Percentiles rank a stretch among this genome's conserved stretches.
Conservation (phyloP, 176 grass and related monocot genomes). For the Phoenix dactylifera region DNA sequence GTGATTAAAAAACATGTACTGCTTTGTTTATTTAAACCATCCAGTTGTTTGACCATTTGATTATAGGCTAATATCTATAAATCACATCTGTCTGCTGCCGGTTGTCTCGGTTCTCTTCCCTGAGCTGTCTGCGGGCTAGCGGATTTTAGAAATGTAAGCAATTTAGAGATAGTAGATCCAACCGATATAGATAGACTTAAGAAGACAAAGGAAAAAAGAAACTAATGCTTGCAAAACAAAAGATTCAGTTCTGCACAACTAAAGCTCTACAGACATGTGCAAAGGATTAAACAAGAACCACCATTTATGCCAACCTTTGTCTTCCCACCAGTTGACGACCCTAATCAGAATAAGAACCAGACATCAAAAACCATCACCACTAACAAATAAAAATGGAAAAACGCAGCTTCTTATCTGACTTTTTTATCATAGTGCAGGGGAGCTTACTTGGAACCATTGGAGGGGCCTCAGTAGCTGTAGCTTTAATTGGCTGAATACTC, state of each 20-base stretch:
- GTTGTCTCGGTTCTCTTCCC: too few relatives aligned
- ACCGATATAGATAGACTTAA: too few relatives aligned
- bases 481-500: conserved; percentile 52
- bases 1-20: too few relatives aligned
- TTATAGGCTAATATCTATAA: too few relatives aligned
- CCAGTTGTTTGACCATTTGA: too few relatives aligned
- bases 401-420: neutral
- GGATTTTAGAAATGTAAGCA: too few relatives aligned
- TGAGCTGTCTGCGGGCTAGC: too few relatives aligned
- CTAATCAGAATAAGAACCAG: conserved; percentile 20
- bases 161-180: too few relatives aligned
- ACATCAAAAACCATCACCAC: conserved; percentile 9
- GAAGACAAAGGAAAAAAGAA: neutral
- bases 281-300: conserved; percentile 17
- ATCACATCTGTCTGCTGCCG: too few relatives aligned
- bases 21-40: too few relatives aligned
- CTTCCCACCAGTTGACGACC: conserved; percentile 58
- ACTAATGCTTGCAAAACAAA: neutral
- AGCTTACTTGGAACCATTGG: conserved; percentile 35
- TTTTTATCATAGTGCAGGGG: conserved; percentile 5
- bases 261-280: neutral
- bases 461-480: conserved; percentile 52
- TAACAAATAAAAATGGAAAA: neutral
- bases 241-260: neutral
- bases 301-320: conserved; percentile 89